A percentile compares a stretch with the other conserved stretches of the same genome.
phyloP scores from a whole-genome alignment of 2,329 filamentous ascomycete species.

The Ophiostoma novo-ulmi region DNA sequence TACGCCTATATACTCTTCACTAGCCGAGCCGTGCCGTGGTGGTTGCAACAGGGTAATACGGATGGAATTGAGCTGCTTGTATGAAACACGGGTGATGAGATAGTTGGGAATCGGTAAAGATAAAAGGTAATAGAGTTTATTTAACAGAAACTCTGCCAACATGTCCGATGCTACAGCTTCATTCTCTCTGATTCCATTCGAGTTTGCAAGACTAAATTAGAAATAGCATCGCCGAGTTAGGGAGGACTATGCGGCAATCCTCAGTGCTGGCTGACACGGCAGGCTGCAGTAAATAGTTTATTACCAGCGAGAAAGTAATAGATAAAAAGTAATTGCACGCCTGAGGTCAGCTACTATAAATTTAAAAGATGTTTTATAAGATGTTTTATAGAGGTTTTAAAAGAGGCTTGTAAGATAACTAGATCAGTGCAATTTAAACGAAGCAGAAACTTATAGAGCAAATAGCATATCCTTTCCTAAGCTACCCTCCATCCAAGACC shows the following conservation, averaged over 20 bases:
- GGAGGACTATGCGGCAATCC: too few relatives aligned
- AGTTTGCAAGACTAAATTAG: too few relatives aligned
- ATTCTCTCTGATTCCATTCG: too few relatives aligned
- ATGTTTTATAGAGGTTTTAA: too few relatives aligned
- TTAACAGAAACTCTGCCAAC: background rate
- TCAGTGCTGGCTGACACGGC: too few relatives aligned
- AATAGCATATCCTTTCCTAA: background rate
- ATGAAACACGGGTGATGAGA: background rate
- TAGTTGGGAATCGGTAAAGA: background rate
- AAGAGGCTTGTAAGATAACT: too few relatives aligned
- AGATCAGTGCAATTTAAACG: background rate
- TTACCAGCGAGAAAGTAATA: too few relatives aligned
- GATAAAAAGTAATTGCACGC: too few relatives aligned
- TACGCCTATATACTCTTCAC: background rate
- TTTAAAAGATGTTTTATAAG: too few relatives aligned
- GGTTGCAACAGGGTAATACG: conserved; percentile 8
- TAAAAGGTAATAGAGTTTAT: background rate
- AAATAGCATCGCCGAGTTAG: too few relatives aligned
- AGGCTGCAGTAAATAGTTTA: too few relatives aligned
- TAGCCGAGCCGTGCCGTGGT: conserved; percentile 10
- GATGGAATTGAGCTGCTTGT: background rate
- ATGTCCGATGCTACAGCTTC: background rate
- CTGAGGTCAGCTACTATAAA: too few relatives aligned
- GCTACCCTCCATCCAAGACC: background rate
- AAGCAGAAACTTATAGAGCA: background rate